Evolutionary conservation across 1,139 yeast species (phyloP).

Genomic region (Diutina pseudorugosa): DNA sequence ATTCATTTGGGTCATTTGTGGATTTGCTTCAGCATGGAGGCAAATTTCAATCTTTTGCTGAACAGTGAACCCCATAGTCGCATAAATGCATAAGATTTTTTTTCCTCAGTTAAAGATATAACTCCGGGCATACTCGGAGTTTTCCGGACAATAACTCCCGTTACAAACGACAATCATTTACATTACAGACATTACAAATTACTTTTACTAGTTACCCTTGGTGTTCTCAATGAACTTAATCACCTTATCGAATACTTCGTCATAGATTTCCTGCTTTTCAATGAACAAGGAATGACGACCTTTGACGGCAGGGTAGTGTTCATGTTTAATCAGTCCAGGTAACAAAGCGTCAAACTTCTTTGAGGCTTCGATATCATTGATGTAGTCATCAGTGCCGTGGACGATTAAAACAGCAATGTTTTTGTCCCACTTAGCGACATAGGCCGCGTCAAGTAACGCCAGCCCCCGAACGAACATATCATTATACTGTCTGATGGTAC

Average conservation of each 20-base stretch:
- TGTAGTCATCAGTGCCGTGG: conserved; percentile 27
- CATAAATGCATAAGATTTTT: not conserved
- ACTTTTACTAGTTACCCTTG: conserved; percentile 5
- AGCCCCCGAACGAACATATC: conserved; percentile 62
- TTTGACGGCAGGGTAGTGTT: conserved; percentile 16
- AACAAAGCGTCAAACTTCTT: conserved; percentile 31
- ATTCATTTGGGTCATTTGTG: conserved; percentile 58
- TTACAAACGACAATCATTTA: not conserved
- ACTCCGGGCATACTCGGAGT: not conserved
- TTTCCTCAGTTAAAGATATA: not conserved
- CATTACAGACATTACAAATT: conserved; percentile 9
- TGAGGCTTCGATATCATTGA: conserved; percentile 48
- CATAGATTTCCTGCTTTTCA: conserved; percentile 29
- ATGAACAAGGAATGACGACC: conserved; percentile 35
- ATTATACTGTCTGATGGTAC: conserved; percentile 29
- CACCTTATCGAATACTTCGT: conserved; percentile 21
- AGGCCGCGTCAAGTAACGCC: conserved; percentile 29
- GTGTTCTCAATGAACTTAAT: conserved; percentile 23
- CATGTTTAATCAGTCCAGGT: conserved; percentile 17
- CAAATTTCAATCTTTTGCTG: conserved; percentile 60
- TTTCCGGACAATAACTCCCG: not conserved
- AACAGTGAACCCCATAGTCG: conserved; percentile 41
- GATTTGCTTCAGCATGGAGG: conserved; percentile 52
- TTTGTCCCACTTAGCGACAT: conserved; percentile 30
- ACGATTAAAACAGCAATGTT: conserved; percentile 21